phyloP scores from a whole-genome alignment of 768 basidiomycete species.

The Artomyces pyxidatus region DNA sequence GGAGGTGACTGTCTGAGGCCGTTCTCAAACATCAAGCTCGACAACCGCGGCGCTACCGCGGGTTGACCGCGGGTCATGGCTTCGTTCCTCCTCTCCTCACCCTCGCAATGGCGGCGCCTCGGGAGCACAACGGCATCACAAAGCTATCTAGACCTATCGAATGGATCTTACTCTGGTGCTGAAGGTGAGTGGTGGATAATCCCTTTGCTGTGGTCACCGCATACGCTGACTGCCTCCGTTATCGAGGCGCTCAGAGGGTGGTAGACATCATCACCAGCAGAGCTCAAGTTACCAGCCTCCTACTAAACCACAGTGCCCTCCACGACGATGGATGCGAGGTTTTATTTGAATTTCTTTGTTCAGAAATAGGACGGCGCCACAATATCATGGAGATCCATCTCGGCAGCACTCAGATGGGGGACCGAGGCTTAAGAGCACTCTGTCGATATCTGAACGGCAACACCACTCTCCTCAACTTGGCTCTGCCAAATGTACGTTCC shows the following conservation, averaged over 20 bases:
- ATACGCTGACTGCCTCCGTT: background rate
- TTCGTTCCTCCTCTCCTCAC: too few relatives aligned
- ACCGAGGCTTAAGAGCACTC: conserved; percentile 47
- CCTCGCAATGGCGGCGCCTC: too few relatives aligned
- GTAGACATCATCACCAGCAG: conserved; percentile 39
- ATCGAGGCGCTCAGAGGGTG: conserved; percentile 48
- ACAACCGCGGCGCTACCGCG: too few relatives aligned
- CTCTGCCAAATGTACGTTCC: conserved; percentile 48
- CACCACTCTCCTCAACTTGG: conserved; percentile 36
- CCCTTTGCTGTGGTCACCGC: background rate
- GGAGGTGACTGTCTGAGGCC: too few relatives aligned
- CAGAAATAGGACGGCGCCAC: conserved; percentile 37
- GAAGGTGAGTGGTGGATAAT: background rate
- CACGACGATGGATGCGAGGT: conserved; percentile 48
- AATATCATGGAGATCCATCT: conserved; percentile 47
- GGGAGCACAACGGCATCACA: too few relatives aligned
- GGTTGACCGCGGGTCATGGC: too few relatives aligned
- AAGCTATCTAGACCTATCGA: background rate
- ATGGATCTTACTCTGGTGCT: background rate
- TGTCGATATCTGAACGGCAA: conserved; percentile 42
- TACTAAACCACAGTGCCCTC: conserved; percentile 48
- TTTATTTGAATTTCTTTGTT: conserved; percentile 47
- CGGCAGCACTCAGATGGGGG: conserved; percentile 48
- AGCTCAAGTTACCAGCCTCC: conserved; percentile 41
- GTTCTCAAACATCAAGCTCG: too few relatives aligned